Conservation (phyloP, 2,329 filamentous ascomycete genomes). For the Beauveria varroae region DNA sequence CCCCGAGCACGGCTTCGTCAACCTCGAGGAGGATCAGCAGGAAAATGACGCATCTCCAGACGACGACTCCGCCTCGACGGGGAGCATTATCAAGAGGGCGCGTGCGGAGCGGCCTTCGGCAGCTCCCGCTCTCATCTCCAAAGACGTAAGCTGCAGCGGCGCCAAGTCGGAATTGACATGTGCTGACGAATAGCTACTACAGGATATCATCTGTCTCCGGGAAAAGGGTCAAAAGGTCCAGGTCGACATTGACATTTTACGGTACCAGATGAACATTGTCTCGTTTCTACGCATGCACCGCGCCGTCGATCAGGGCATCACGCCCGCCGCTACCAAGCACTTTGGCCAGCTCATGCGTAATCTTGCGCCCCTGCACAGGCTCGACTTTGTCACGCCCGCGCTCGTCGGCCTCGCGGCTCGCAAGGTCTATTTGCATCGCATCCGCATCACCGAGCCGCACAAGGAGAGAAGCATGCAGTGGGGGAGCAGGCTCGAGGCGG, state of each 20-base stretch:
- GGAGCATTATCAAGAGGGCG: constrained; percentile 38
- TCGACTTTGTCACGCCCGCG: constrained; percentile 76
- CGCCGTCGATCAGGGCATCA: constrained; percentile 71
- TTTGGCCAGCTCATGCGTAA: constrained; percentile 62
- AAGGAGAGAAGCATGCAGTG: constrained; percentile 88
- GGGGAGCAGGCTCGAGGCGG: constrained; percentile 69
- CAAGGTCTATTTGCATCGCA: constrained; percentile 83
- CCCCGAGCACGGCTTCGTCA: constrained; percentile 61
- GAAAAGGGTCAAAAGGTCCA: constrained; percentile 50
- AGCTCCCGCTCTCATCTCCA: constrained; percentile 30
- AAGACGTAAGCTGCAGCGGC: constrained; percentile 28
- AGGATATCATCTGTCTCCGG: constrained; percentile 54
- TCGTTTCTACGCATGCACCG: constrained; percentile 84
- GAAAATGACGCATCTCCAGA: constrained; percentile 19
- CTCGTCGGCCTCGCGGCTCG: constrained; percentile 73
- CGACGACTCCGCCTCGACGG: constrained; percentile 29
- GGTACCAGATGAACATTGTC: constrained; percentile 82
- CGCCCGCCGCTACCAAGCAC: constrained; percentile 70
- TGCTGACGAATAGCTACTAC: not conserved
- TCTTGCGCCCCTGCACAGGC: constrained; percentile 72
- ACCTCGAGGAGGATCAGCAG: constrained; percentile 55
- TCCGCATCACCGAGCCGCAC: constrained; percentile 59
- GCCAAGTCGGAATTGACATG: too few relatives aligned
- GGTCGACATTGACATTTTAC: constrained; percentile 67
- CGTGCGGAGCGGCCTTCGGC: constrained; percentile 15